Conservation (phyloP, 768 basidiomycete genomes). For the Rhodosporidiobolus odoratus region DNA sequence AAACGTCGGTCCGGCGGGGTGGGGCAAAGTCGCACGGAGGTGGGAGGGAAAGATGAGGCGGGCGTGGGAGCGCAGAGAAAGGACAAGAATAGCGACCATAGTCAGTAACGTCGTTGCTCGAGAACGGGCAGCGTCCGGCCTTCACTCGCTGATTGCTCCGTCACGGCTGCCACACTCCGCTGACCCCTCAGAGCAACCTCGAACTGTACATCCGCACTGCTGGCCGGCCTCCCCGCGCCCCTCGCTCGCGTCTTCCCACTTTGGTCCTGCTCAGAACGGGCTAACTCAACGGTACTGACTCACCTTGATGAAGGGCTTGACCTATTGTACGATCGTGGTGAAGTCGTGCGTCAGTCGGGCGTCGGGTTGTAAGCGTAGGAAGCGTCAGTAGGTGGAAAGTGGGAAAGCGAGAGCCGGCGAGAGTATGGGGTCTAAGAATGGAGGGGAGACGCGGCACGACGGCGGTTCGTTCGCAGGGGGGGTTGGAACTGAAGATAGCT, state of each 20-base stretch:
- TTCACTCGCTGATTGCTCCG: background rate
- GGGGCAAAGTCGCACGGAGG: background rate
- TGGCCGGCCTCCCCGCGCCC: background rate
- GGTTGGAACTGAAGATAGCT: no score
- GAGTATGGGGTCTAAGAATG: no score
- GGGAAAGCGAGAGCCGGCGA: no score
- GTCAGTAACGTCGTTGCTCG: no score
- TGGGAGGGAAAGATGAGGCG: background rate
- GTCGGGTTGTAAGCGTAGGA: background rate
- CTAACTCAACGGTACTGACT: constrained; percentile 1
- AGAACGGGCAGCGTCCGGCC: background rate
- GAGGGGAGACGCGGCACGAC: no score
- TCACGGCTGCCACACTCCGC: no score
- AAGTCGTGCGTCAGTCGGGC: no score
- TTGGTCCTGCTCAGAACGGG: background rate
- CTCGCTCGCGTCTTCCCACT: background rate
- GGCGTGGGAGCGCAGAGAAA: background rate
- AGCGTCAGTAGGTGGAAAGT: background rate
- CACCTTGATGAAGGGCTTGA: constrained; percentile 99
- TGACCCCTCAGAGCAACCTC: no score
- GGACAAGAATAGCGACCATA: background rate
- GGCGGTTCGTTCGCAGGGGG: no score
- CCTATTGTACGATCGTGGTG: constrained; percentile 43
- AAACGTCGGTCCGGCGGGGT: no score
- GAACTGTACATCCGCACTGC: no score